Base-by-base conservation (phyloP, 352 stramenopile species). In the Phytopythium mirpurense region DNA sequence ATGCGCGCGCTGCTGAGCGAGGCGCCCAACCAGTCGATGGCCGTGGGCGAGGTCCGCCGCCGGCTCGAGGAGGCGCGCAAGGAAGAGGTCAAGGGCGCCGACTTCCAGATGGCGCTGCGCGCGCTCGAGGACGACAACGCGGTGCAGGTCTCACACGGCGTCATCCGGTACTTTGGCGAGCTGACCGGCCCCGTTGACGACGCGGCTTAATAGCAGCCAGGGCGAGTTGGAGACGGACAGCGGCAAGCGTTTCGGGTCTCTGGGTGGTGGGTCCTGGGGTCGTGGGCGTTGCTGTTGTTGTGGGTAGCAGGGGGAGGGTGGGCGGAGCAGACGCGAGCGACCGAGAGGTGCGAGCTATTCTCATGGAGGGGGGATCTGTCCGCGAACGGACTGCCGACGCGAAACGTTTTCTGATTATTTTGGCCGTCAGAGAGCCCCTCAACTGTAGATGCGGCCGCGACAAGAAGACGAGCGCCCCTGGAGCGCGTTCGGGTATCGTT, bases 101-200 rank as follows among this genome's bases (percentile, higher is more conserved):
- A 98, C 54, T 86, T 98, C 44, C 74, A 95, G 35, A 86, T 90
- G 59, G 88, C 89, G 12, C 60, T 98, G 31, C 83, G 88, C 4
- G 67, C 80, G 42, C 74, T 98, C 46, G 94, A 98, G 54, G 83
- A 93, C 37, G 92, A 98, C 60, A 93, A 83, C 41, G 62, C 97
- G 26, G 78, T 98, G 51, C 90, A 98, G 66, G 86, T 97, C 36
- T 95, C 92, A 19, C 90, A 98, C 62, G 79, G 93, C 15, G 68
- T 88, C 40, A 79, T 93, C 42, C 76, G 78, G 37, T 89, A 78
- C 60, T 86, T 89, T 47, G 81, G 81, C 38, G 72, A 83, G 32
- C 23, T 64, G n/a, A 51, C 49, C 32, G 57, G 70, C 44, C 44
- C 44, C 3, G 27, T 51, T 0, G 44, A 51, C 44, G 44, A 37